phyloP scores from a whole-genome alignment of 345 rosid genomes.

The Bruguiera gymnorhiza region DNA sequence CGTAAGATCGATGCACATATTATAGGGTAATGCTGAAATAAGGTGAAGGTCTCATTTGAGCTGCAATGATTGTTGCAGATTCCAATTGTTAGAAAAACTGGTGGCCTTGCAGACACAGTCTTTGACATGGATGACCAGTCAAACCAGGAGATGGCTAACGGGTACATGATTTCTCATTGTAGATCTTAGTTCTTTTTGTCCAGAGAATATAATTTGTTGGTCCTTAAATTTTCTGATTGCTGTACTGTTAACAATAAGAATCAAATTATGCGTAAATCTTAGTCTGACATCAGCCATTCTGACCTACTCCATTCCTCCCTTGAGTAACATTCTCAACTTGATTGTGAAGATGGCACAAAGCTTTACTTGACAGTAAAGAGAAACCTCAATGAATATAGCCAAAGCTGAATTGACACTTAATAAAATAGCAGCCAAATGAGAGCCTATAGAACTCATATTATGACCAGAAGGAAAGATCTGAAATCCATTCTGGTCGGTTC shows the following conservation, averaged over 20 bases:
- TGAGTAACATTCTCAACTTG: no score
- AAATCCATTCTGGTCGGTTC: no score
- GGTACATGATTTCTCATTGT: slow-evolving; percentile 26
- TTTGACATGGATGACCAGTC: slow-evolving; percentile 47
- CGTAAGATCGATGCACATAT: not conserved
- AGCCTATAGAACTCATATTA: not conserved
- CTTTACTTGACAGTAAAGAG: not conserved
- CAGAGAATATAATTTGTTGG: no score
- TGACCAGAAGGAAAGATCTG: not conserved
- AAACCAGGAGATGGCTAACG: slow-evolving; percentile 43
- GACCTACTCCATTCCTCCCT: no score
- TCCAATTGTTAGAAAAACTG: slow-evolving; percentile 55
- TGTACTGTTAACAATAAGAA: not conserved
- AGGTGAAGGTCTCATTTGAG: slow-evolving; percentile 5
- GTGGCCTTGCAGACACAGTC: slow-evolving; percentile 65
- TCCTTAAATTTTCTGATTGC: not conserved
- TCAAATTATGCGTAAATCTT: not conserved
- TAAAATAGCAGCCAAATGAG: not conserved
- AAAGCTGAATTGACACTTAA: no score
- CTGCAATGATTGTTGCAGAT: slow-evolving; percentile 34
- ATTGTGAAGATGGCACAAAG: not conserved
- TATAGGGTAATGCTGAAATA: not conserved
- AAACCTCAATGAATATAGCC: not conserved
- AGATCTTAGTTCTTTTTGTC: not conserved
- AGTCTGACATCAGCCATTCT: no score